A percentile compares a stretch with the other conserved stretches of the same genome.
Conservation (phyloP, 176 grass and related monocot species). For the Guadua angustifolia region DNA sequence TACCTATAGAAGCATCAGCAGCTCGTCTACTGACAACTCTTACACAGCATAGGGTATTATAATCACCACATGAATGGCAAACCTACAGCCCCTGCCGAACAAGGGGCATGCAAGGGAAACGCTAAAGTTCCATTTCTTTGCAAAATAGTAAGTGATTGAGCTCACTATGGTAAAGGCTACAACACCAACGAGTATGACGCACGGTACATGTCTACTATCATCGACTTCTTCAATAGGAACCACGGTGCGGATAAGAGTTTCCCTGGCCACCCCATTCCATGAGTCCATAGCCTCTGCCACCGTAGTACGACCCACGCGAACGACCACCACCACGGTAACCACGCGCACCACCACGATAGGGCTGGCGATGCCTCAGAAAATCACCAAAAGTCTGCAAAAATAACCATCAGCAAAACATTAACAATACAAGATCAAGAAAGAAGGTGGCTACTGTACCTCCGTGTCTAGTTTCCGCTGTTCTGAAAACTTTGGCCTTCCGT, state of each 20-base stretch:
- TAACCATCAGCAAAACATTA: background rate
- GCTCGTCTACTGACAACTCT: conserved; percentile 42
- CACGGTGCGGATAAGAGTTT: conserved; percentile 39
- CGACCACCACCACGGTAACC: conserved; percentile 66
- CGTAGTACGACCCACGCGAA: conserved; percentile 58
- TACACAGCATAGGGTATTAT: conserved; percentile 27
- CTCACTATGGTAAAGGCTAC: conserved; percentile 40
- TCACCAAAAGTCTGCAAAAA: conserved; percentile 76
- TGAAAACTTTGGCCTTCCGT: conserved; percentile 58
- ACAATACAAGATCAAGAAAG: background rate
- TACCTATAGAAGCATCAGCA: conserved; percentile 37
- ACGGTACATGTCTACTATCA: background rate
- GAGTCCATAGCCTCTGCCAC: conserved; percentile 62
- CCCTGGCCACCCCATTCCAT: conserved; percentile 51
- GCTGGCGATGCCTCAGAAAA: conserved; percentile 61
- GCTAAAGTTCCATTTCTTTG: conserved; percentile 46
- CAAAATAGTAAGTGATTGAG: conserved; percentile 26
- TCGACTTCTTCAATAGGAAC: conserved; percentile 49
- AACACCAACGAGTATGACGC: conserved; percentile 34
- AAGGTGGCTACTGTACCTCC: conserved; percentile 46
- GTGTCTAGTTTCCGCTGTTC: conserved; percentile 76
- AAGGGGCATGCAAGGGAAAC: conserved; percentile 14
- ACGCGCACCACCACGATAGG: conserved; percentile 53
- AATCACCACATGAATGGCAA: conserved; percentile 9
- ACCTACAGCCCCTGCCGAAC: conserved; percentile 17